These are phyloP conservation scores for Harringtonia aguacate DNA, from an alignment of 2,329 filamentous ascomycete genomes.

Conservation along the genomic window DNA sequence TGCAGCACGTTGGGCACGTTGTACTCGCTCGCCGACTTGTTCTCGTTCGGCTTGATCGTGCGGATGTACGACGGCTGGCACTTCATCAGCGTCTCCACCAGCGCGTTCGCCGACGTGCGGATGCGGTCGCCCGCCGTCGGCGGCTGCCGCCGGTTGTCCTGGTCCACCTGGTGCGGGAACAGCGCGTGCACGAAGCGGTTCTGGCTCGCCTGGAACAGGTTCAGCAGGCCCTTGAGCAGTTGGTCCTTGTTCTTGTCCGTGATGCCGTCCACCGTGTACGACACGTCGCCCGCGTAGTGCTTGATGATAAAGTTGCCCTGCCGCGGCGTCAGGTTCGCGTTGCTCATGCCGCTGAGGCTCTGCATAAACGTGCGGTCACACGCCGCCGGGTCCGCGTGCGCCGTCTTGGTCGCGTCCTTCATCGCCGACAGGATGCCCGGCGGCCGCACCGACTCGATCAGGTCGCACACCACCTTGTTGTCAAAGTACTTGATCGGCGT, in stretches of 20 bases:
- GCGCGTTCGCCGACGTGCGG: slow-evolving; percentile 83
- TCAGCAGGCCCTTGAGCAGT: slow-evolving; percentile 84
- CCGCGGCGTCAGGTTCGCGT: slow-evolving; percentile 81
- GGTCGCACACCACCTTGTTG: slow-evolving; percentile 95
- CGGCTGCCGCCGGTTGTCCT: slow-evolving; percentile 88
- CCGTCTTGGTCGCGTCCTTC: slow-evolving; percentile 98
- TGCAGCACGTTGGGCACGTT: slow-evolving; percentile 87
- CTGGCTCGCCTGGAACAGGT: slow-evolving; percentile 70
- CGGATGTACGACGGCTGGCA: slow-evolving; percentile 95
- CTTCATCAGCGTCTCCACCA: slow-evolving; percentile 94
- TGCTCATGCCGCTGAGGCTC: slow-evolving; percentile 79
- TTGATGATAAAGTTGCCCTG: slow-evolving; percentile 98
- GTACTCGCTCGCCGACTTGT: slow-evolving; percentile 91
- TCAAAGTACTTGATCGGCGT: slow-evolving; percentile 99
- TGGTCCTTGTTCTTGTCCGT: slow-evolving; percentile 99
- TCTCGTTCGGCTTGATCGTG: slow-evolving; percentile 98
- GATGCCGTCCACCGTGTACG: slow-evolving; percentile 89
- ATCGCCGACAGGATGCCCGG: slow-evolving; percentile 89
- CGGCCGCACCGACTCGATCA: slow-evolving; percentile 87
- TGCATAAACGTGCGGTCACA: slow-evolving; percentile 96
- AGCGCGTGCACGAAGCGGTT: slow-evolving; percentile 80
- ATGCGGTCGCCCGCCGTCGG: slow-evolving; percentile 96
- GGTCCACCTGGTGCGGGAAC: slow-evolving; percentile 88
- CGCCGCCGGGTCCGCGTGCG: slow-evolving; percentile 86
- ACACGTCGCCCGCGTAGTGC: slow-evolving; percentile 96